Conservation (phyloP, 306 rosid genomes). For the Medicago arabica region DNA sequence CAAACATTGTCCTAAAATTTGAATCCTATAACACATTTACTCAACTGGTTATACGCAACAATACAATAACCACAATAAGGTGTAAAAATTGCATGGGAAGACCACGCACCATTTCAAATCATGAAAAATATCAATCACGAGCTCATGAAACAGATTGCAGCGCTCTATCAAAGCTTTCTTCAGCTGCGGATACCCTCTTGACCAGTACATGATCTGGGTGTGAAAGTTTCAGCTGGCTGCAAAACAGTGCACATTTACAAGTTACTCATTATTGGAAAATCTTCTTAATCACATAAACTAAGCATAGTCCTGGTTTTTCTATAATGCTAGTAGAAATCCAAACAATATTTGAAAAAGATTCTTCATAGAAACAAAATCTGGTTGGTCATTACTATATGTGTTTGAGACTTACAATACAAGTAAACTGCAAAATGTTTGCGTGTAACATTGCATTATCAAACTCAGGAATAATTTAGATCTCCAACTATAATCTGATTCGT, state of each 20-base stretch:
- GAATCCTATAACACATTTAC: constrained; percentile 44
- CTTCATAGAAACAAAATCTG: neutral
- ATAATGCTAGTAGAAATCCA: constrained; percentile 7
- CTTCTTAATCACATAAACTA: neutral
- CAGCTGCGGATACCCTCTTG: constrained; percentile 74
- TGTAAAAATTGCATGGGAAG: constrained; percentile 45
- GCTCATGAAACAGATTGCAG: constrained; percentile 72
- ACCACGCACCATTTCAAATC: constrained; percentile 47
- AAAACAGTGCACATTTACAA: constrained; percentile 38
- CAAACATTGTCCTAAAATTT: constrained; percentile 44
- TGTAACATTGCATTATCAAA: too few species aligned
- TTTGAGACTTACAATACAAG: constrained; percentile 3
- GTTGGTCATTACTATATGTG: neutral
- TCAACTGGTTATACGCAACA: constrained; percentile 45
- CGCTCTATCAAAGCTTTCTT: constrained; percentile 90
- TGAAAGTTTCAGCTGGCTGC: constrained; percentile 94
- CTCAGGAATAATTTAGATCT: too few species aligned
- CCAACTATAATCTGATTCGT: too few species aligned
- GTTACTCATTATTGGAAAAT: constrained; percentile 1
- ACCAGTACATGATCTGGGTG: constrained; percentile 89
- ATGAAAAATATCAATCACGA: constrained; percentile 25
- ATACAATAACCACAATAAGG: constrained; percentile 40
- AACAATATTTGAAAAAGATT: neutral
- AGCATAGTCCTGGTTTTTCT: constrained; percentile 2
- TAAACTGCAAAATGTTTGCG: constrained; percentile 1